Evolutionary conservation across 2,329 filamentous ascomycete genomes (phyloP), one percentile per base, ranked within the genome.

Genomic region (Aspergillus sp.): DNA sequence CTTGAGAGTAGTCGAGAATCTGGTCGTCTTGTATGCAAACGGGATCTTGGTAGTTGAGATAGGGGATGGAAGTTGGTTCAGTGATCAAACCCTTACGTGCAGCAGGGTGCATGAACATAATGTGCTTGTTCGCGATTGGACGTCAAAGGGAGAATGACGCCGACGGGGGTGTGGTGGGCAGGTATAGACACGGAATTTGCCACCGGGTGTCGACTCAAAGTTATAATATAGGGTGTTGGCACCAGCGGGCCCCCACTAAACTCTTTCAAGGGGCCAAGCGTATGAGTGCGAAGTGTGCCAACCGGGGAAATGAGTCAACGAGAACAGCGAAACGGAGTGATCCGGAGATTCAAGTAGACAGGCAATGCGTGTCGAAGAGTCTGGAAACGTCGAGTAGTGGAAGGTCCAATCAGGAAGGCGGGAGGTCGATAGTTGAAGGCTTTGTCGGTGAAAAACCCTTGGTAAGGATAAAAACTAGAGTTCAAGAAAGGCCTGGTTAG

Each of bases 1-100:
- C 70, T 43, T 64, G 60, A 32, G 71, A 66, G 43, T 70, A 68
- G 30, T 76, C 73, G 41, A 73, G 66, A 47, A 71, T 70, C 52
- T 74, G 73, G 59, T 76, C 72, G 71, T 77, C 75, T 73, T 76
- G 74, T 70, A 77, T 74, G 64, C 65, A 71, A 64, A 75, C 68
- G 58, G 70, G 62, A 59, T 74, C 72, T 58, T 70, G 62, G 60
- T 69, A 67, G 67, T 69, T 70, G 64, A 66, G 41, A 57, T 65
- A 65, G 48, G 65, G 54, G 56, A 61, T 41, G 53, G 65, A 63
- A 30, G 70, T 60, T 65, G 74, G 72, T 70, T 75, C 74, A 62
- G 70, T 76, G 74, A 76, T 75, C 72, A 75, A 71, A 74, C 69
- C 74, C 73, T 77, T 77, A 76, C 75, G 75, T 77, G 67, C 63